Evolutionary conservation across 768 basidiomycete species (phyloP), one percentile per base, ranked within the genome.

Genomic region (Boletus rufocinnamomeus): DNA sequence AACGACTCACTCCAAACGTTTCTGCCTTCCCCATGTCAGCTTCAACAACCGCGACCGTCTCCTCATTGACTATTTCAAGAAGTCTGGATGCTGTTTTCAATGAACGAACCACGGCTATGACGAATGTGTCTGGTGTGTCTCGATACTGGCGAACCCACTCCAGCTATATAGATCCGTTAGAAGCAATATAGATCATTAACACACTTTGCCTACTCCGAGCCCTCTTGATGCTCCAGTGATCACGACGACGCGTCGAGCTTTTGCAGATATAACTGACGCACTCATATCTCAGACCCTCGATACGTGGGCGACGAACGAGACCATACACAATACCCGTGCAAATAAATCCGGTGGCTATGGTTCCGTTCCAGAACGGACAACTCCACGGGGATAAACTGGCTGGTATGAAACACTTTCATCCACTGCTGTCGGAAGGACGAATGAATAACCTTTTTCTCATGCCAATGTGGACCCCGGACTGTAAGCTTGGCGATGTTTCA

Each of bases 181-280:
- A 30, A 13, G 14, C 14, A 6, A 40, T 35, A 49, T 23, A 46
- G 9, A 32, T 49, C 25, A 10, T 41, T 5, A n/a, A 19, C 17
- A 13, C 10, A 19, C 16, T 56, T 56, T 11, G 23, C 54, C 47
- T 23, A 56, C 54, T 17, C 55, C 55, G 30, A 56, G 48, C 30
- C 55, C 55, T 56, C 55, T 49, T n/a, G 55, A 56, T 19, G 55
- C 55, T 32, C 55, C 55, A 43, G 55, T 56, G 48, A 56, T 40
- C 21, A 56, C 55, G 30, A 56, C 40, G 23, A 56, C 48, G 25
- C 48, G 55, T 52, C 50, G 50, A 40, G 19, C 27, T 30, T 52
- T 38, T n/a, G 38, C 38, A 19, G 27, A n/a, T 27, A 40, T 52
- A 16, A 27, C n/a, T 41, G 19, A 13, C 28, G 27, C 38, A 6